phyloP scores from a whole-genome alignment of 2,329 filamentous ascomycete genomes.

The Ramularia endophylla region DNA sequence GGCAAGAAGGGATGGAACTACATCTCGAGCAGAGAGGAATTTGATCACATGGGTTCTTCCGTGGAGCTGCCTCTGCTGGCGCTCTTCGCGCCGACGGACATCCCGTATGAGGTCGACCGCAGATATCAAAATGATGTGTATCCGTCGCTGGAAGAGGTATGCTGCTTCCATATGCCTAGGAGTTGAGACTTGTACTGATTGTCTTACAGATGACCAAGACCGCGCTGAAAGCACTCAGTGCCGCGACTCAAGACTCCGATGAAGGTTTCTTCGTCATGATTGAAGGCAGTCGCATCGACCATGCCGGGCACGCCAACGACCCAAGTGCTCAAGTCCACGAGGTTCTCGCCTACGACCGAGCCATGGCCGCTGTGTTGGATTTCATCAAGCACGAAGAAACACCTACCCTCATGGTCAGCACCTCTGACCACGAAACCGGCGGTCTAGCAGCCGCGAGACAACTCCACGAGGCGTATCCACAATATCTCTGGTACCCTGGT shows the following conservation, averaged over 20 bases:
- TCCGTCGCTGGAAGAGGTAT: conserved; percentile 65
- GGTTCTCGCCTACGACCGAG: conserved; percentile 88
- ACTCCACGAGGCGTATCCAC: conserved; percentile 55
- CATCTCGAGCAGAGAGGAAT: conserved; percentile 63
- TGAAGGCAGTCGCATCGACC: conserved; percentile 92
- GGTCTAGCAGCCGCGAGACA: conserved; percentile 78
- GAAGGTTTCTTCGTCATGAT: conserved; percentile 99
- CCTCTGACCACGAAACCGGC: conserved; percentile 94
- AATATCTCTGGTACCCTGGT: conserved; percentile 74
- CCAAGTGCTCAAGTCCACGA: conserved; percentile 61
- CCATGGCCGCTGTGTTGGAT: conserved; percentile 75
- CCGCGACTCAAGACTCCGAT: conserved; percentile 75
- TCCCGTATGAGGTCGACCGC: conserved; percentile 92
- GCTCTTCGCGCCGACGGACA: conserved; percentile 73
- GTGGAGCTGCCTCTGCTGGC: conserved; percentile 78
- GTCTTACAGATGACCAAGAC: conserved; percentile 68
- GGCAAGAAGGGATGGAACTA: conserved; percentile 71
- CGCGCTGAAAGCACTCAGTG: conserved; percentile 70
- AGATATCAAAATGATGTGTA: conserved; percentile 71
- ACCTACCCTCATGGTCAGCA: conserved; percentile 77
- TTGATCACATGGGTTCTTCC: conserved; percentile 62
- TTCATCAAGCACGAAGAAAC: conserved; percentile 71
- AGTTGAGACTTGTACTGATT: too few relatives aligned
- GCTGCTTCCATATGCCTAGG: too few relatives aligned
- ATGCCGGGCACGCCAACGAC: conserved; percentile 66